Evolutionary conservation across 768 basidiomycete genomes (phyloP).

Genomic region (Trametes elegans): DNA sequence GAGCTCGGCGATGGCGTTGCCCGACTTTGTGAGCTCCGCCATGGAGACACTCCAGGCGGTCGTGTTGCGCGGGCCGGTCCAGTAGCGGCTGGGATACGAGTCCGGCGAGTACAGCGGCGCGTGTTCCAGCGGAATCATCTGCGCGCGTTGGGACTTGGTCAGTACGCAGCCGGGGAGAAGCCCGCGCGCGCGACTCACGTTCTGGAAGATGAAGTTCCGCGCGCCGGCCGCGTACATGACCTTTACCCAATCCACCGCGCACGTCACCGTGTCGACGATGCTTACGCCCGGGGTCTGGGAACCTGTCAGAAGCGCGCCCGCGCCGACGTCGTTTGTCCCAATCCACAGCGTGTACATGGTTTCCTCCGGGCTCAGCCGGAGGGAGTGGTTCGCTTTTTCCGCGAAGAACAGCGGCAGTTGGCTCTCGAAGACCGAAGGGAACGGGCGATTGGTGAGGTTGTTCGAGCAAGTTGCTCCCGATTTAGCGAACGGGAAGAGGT

Average conservation of each 20-base stretch:
- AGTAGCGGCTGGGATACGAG: constrained; percentile 34
- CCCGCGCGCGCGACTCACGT: constrained; percentile 39
- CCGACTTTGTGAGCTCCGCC: constrained; percentile 30
- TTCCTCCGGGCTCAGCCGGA: constrained; percentile 39
- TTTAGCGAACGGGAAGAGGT: constrained; percentile 55
- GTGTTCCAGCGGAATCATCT: constrained; percentile 37
- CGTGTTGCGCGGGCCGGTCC: constrained; percentile 31
- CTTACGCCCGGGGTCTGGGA: constrained; percentile 44
- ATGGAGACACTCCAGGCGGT: constrained; percentile 36
- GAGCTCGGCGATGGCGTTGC: constrained; percentile 30
- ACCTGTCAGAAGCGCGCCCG: constrained; percentile 51
- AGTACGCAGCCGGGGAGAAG: not conserved
- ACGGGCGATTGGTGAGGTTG: constrained; percentile 53
- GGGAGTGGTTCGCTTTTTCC: constrained; percentile 40
- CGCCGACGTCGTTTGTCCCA: constrained; percentile 59
- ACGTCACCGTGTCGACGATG: constrained; percentile 54
- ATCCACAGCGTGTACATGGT: constrained; percentile 70
- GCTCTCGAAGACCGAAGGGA: constrained; percentile 56
- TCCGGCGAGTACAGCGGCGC: constrained; percentile 31
- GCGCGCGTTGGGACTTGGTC: not conserved
- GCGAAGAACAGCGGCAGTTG: constrained; percentile 54
- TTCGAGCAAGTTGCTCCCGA: constrained; percentile 69
- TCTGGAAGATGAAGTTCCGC: constrained; percentile 68
- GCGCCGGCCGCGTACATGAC: constrained; percentile 56
- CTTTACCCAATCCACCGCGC: constrained; percentile 61